Percentiles rank a stretch among this genome's conserved stretches.
These are phyloP conservation scores for Rhodamnia argentea DNA, from an alignment of 345 rosid species.

Conservation along the genomic window DNA sequence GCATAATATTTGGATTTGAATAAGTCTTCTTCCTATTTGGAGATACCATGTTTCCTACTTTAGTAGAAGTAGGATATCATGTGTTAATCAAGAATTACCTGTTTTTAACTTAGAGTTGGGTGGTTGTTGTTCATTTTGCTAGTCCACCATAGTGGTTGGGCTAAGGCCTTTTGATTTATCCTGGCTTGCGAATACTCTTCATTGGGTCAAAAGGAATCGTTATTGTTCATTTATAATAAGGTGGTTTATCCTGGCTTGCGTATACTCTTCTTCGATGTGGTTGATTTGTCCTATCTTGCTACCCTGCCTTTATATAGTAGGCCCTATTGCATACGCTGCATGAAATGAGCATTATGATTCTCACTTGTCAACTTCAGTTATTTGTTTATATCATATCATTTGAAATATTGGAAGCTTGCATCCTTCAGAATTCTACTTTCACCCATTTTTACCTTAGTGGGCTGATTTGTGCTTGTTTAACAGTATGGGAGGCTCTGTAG, in stretches of 20 bases:
- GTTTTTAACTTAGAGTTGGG: background rate
- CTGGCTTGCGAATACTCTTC: background rate
- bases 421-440: background rate
- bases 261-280: background rate
- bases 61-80: background rate
- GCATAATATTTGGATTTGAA: background rate
- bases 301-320: background rate
- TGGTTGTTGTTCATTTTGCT: background rate
- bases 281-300: background rate
- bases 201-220: background rate
- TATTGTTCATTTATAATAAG: background rate
- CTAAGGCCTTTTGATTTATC: background rate
- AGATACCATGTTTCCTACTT: background rate
- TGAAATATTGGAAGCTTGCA: background rate
- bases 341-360: background rate
- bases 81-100: background rate
- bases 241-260: background rate
- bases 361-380: background rate
- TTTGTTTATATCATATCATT: background rate
- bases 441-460: background rate
- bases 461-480: background rate
- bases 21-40: background rate
- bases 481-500: slow-evolving; percentile 99
- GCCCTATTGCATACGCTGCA: background rate
- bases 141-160: background rate